phyloP scores from a whole-genome alignment of 1,284 basidiomycete species.

The Sporisorium sorghi region DNA sequence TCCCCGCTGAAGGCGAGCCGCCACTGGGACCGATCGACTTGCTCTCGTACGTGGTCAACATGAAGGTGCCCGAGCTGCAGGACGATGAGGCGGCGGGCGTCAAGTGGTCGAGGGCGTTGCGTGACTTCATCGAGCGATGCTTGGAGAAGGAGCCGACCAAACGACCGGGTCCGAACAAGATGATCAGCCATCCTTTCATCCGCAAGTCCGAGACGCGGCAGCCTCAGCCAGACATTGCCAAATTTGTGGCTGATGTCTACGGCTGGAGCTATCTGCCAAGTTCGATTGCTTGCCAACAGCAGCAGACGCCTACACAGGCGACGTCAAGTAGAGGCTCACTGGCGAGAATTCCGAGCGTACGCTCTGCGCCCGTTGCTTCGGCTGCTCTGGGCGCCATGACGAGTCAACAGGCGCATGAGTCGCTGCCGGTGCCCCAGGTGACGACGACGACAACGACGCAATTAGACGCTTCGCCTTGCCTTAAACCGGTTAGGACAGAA shows the following conservation, averaged over 20 bases:
- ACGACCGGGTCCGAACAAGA: slow-evolving; percentile 85
- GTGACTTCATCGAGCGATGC: slow-evolving; percentile 91
- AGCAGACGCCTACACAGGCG: slow-evolving; percentile 42
- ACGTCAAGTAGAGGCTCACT: slow-evolving; percentile 20
- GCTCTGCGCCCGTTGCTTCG: slow-evolving; percentile 42
- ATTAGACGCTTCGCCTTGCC: slow-evolving; percentile 10
- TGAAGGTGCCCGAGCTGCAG: slow-evolving; percentile 84
- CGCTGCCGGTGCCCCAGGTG: slow-evolving; percentile 3
- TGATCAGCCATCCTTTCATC: slow-evolving; percentile 91
- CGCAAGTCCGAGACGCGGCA: slow-evolving; percentile 81
- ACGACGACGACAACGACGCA: slow-evolving; percentile 4
- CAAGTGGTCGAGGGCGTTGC: slow-evolving; percentile 85
- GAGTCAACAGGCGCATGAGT: neutral
- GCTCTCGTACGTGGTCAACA: slow-evolving; percentile 87
- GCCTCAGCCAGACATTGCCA: slow-evolving; percentile 72
- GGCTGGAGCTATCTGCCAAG: slow-evolving; percentile 74
- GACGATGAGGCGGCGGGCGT: slow-evolving; percentile 72
- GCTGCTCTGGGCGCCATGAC: slow-evolving; percentile 18
- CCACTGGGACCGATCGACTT: slow-evolving; percentile 86
- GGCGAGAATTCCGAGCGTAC: slow-evolving; percentile 43
- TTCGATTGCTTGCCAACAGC: slow-evolving; percentile 34
- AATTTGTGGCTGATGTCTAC: slow-evolving; percentile 90
- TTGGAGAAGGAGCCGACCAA: slow-evolving; percentile 73
- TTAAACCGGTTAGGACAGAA: slow-evolving; percentile 11
- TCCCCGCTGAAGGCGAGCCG: slow-evolving; percentile 81